phyloP scores from a whole-genome alignment of 2,329 filamentous ascomycete species.

The Aspergillus clavatus region DNA sequence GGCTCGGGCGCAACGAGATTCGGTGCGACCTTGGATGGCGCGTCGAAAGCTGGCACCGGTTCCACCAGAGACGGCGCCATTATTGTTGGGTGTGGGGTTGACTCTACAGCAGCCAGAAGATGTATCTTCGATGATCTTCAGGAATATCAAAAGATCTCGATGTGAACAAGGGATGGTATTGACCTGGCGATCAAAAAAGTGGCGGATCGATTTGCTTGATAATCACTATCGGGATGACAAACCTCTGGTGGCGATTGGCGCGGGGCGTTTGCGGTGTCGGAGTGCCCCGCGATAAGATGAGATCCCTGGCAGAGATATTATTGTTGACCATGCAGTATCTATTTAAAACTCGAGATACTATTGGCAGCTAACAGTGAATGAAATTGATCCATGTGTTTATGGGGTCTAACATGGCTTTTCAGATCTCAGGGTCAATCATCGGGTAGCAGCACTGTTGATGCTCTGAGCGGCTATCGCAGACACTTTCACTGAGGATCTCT shows the following conservation, averaged over 20 bases:
- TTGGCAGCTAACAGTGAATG: no score
- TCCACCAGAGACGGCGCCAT: constrained; percentile 84
- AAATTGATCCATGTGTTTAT: no score
- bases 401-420: no score
- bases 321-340: no score
- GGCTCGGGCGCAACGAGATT: constrained; percentile 90
- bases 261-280: constrained; percentile 18
- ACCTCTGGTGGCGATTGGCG: constrained; percentile 26
- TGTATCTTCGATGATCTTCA: neutral
- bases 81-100: constrained; percentile 2
- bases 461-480: no score
- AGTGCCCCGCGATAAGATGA: constrained; percentile 10
- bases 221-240: constrained; percentile 29
- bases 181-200: constrained; percentile 1
- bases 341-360: no score
- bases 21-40: constrained; percentile 72
- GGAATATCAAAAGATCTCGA: neutral
- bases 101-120: neutral
- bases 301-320: no score
- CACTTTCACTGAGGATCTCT: no score
- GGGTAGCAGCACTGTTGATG: no score
- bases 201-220: constrained; percentile 28
- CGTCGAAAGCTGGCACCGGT: constrained; percentile 65
- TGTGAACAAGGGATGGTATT: neutral
- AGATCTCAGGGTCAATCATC: no score